These are phyloP conservation scores for Saksenaea vasiformis DNA, from an alignment of 371 early-diverging fungal genomes.

Conservation along the genomic window DNA sequence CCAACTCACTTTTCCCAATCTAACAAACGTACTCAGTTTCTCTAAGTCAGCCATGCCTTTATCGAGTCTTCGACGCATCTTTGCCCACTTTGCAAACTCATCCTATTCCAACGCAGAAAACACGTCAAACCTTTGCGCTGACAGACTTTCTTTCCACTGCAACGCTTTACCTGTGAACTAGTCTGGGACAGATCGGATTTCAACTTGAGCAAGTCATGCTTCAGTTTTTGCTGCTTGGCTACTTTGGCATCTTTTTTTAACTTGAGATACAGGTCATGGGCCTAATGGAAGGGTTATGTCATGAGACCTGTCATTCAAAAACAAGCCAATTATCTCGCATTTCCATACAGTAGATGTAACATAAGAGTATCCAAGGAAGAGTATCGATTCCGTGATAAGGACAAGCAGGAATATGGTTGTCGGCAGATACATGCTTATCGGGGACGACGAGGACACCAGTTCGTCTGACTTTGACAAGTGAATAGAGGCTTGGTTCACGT, in stretches of 20 bases:
- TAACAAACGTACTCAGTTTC: conserved; percentile 51
- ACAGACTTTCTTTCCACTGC: not conserved
- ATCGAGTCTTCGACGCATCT: conserved; percentile 84
- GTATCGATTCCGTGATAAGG: conserved; percentile 56
- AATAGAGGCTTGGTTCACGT: no score
- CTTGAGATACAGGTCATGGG: conserved; percentile 51
- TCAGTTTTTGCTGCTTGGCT: conserved; percentile 55
- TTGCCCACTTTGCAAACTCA: conserved; percentile 96
- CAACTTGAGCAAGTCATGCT: conserved; percentile 57
- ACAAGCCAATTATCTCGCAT: not conserved
- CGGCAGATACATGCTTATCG: conserved; percentile 48
- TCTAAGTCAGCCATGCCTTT: conserved; percentile 65
- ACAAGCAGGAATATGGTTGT: conserved; percentile 56
- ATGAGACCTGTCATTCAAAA: not conserved
- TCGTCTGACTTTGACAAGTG: no score
- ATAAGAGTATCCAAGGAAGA: conserved; percentile 58
- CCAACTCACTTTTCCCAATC: not conserved
- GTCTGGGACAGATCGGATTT: conserved; percentile 64
- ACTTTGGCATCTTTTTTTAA: conserved; percentile 45
- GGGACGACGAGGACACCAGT: not conserved
- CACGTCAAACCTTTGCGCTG: not conserved
- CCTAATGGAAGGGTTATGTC: conserved; percentile 26
- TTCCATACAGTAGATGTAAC: conserved; percentile 50
- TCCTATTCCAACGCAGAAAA: conserved; percentile 51
- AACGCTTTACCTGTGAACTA: conserved; percentile 70